Evolutionary conservation across 2,329 filamentous ascomycete genomes (phyloP).

Genomic region (Colletotrichum eremochloae): DNA sequence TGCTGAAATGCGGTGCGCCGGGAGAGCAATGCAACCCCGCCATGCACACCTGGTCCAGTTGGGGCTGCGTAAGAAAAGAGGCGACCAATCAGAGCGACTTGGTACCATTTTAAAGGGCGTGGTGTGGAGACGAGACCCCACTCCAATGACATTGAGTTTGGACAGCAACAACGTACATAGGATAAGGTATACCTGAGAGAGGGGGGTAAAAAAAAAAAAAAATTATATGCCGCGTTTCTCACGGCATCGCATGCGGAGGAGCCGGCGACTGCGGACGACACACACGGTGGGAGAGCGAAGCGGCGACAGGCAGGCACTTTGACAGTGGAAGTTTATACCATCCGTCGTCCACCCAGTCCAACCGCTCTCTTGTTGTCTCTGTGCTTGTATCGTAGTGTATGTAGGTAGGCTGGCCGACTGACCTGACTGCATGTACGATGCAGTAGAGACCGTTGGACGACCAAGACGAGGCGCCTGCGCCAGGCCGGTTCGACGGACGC

Average conservation of each 20-base stretch:
- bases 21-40: constrained; percentile 19
- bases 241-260: not conserved
- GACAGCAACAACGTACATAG: constrained; percentile 3
- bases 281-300: not conserved
- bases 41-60: constrained; percentile 8
- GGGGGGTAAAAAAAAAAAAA: not conserved
- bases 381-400: not conserved
- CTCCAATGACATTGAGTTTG: constrained; percentile 27
- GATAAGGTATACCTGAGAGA: not conserved
- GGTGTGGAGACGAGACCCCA: constrained; percentile 1
- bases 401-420: too few species aligned
- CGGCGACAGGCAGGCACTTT: not conserved
- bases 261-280: constrained; percentile 1
- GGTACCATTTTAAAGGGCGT: constrained; percentile 1
- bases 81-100: not conserved
- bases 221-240: not conserved
- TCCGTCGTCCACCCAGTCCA: not conserved
- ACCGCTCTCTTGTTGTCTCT: not conserved
- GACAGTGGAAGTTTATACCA: not conserved
- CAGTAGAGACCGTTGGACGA: not conserved
- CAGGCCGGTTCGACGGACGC: not conserved
- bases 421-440: not conserved
- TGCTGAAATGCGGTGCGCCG: not conserved
- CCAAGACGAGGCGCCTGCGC: not conserved
- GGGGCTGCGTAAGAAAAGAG: not conserved